Base-by-base conservation (phyloP, 768 basidiomycete species). In the Paxillus rubicundulus region DNA sequence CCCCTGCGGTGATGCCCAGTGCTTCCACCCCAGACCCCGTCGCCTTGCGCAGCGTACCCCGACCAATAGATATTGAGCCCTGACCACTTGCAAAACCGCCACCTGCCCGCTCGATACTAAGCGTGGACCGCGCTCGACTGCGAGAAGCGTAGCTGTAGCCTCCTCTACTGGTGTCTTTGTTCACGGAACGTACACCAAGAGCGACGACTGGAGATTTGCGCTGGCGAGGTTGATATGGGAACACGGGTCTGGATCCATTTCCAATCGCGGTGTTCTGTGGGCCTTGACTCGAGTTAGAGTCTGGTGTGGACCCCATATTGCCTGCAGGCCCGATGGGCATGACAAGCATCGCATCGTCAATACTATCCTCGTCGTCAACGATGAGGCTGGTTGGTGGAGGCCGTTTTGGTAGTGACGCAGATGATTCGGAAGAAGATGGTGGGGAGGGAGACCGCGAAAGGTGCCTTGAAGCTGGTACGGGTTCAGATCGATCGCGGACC, bases 1-100 rank as follows among this genome's bases (percentile, higher is more conserved):
- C 91, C 18, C 77, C 77, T 32, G 88, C 90, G 30, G 86, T 89
- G 42, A 92, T 75, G 16, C 89, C 78, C 41, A 86, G 65, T 24
- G 89, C 85, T 70, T 88, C 86, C 51, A 92, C 90, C 28, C 81
- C 86, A 18, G 87, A 82, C 14, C 86, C 90, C 47, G 77, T 75
- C 40, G 79, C 70, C 73, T 89, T 90, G 58, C 70, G 61, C 61
- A 73, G 78, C 55, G 82, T 82, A 17, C 81, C 84, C 34, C 82
- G 71, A 48, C 87, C 86, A 50, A 89, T 67, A 13, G 82, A 73
- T 54, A 88, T 85, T n/a, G 84, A 82, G 9, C 85, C 82, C 62
- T 73, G 74, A 52, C 74, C 58, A 9, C 63, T 73, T 9, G 73
- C 74, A 12, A 55, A 24, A 2, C 58, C 66, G 53, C 57, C 61